Base-by-base conservation (phyloP, 306 rosid genomes). In the Cucurbita argyrosperma region DNA sequence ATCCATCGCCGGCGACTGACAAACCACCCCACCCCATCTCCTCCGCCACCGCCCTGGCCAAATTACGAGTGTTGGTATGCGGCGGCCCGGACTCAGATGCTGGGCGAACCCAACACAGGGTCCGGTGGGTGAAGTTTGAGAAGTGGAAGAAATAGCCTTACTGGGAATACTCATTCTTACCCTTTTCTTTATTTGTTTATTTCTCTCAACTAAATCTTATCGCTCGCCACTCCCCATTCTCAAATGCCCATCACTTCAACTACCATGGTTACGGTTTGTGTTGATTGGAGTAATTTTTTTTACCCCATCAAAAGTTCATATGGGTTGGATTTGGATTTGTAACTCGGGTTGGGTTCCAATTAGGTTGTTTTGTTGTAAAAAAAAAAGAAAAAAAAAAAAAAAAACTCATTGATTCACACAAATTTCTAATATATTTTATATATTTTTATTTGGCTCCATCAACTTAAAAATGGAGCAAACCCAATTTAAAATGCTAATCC, bases 1-100 rank as follows among this genome's bases (percentile, higher is more conserved):
- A 55, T 94, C 89, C 90, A 94, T 88, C 38, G 88, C 89, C 80
- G 81, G 79, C 76, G 80, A 82, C 11, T 80, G 76, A 80, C 93
- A 84, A 59, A 79, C 46, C 69, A 37, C 49, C 47, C 47, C 23
- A 6, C 23, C 19, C 46, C 64, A 58, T n/a, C 40, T 58, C 42
- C 69, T 4, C 53, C 53, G 37, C 14, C 53, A 30, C 35, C 35
- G 37, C 53, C n/a, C 38, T 52, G 15, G 38, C 39, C 38, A 65
- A 11, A 40, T 1, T 56, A 56, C 37, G 37, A 5, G 14, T 10
- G 62, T 37, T 6, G 63, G 16, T 23, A 57, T 57, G 2, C 63
- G 63, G 63, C 63, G 39, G 39, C 65, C 15, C 5, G 18, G 43
- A 30, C 68, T 39, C 69, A 39, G 8, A 63, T 40, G 64, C 40